Percentiles rank a stretch among this genome's conserved stretches.
phyloP scores from a whole-genome alignment of 805 yeast species.

The Nakazawaea populi region DNA sequence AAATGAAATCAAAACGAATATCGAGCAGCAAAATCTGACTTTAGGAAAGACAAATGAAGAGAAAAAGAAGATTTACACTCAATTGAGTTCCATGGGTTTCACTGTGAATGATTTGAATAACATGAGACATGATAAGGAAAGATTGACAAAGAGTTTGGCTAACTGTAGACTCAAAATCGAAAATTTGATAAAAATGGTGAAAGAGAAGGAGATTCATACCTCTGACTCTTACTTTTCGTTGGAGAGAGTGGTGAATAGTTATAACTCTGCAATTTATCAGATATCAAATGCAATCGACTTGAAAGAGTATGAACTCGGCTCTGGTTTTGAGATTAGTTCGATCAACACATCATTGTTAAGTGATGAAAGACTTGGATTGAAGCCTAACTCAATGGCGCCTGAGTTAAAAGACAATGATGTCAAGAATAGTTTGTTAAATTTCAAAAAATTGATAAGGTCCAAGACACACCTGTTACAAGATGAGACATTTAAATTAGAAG shows the following conservation, averaged over 20 bases:
- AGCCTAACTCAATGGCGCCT: conserved; percentile 36
- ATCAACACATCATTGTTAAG: conserved; percentile 27
- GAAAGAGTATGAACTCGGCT: conserved; percentile 14
- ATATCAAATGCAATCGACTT: conserved; percentile 27
- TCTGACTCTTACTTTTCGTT: conserved; percentile 45
- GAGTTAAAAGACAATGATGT: conserved; percentile 26
- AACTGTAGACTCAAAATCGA: conserved; percentile 31
- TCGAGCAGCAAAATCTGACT: conserved; percentile 36
- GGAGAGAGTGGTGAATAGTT: conserved; percentile 46
- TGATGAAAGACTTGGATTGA: conserved; percentile 40
- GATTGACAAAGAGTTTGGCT: conserved; percentile 49
- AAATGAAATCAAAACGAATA: conserved; percentile 51
- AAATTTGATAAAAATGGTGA: conserved; percentile 40
- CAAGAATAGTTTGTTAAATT: conserved; percentile 29
- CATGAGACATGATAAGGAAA: conserved; percentile 57
- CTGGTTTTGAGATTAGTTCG: conserved; percentile 33
- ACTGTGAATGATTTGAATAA: conserved; percentile 59
- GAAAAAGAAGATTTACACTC: conserved; percentile 33
- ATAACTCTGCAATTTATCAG: conserved; percentile 48
- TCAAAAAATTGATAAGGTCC: conserved; percentile 40
- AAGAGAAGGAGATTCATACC: conserved; percentile 44
- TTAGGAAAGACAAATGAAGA: conserved; percentile 30
- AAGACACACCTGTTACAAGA: conserved; percentile 49
- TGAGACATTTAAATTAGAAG: conserved; percentile 51
- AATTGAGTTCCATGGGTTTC: conserved; percentile 49